Percentiles rank a stretch among this genome's conserved stretches.
These are phyloP conservation scores for Globisporangium ultimum DNA, from an alignment of 352 stramenopile species.

Conservation along the genomic window DNA sequence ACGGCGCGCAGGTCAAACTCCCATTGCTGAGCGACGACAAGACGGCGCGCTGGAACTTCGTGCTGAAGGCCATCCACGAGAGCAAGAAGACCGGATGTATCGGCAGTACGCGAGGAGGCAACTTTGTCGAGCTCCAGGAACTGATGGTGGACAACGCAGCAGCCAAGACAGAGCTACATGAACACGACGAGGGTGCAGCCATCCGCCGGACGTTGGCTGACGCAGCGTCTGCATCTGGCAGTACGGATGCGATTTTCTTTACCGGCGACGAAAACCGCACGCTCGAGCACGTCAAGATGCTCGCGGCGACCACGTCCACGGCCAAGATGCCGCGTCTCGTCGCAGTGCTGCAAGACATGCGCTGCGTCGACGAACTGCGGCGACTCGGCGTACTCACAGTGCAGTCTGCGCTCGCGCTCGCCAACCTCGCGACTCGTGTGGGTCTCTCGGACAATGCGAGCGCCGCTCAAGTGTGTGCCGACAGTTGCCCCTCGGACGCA, in stretches of 20 bases:
- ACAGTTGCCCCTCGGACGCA: constrained; percentile 1
- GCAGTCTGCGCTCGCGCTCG: too few species aligned
- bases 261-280: too few species aligned
- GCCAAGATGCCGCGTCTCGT: too few species aligned
- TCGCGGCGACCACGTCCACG: background rate
- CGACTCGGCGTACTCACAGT: too few species aligned
- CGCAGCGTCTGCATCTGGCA: background rate
- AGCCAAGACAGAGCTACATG: background rate
- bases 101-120: background rate
- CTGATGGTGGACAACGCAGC: background rate
- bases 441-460: background rate
- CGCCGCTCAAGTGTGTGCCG: background rate
- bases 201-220: constrained; percentile 2
- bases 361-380: too few species aligned
- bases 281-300: background rate
- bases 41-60: background rate
- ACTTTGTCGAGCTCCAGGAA: constrained; percentile 1
- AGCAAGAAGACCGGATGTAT: background rate
- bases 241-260: too few species aligned
- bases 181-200: background rate
- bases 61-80: background rate
- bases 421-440: too few species aligned
- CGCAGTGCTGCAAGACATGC: too few species aligned
- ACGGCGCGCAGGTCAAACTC: constrained; percentile 61
- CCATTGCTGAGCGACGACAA: constrained; percentile 49